Percentiles rank a stretch among this genome's conserved stretches.
These are phyloP conservation scores for Picea sitchensis DNA, from an alignment of 75 land plant species.

Conservation along the genomic window DNA sequence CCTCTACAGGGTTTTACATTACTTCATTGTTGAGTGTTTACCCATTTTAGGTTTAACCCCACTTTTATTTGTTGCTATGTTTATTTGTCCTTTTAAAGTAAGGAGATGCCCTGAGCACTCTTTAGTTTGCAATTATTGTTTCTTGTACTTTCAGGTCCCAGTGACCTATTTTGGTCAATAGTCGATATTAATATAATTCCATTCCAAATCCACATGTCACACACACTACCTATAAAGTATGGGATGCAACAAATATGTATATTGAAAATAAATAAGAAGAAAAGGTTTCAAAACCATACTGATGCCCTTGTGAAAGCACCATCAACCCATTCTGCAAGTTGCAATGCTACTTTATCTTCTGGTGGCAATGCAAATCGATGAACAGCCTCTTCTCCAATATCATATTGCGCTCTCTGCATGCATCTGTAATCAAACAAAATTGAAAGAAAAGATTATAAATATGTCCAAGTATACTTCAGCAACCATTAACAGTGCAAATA, in stretches of 20 bases:
- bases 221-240: not conserved
- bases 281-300: conserved; percentile 36
- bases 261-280: not conserved
- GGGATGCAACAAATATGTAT: not conserved
- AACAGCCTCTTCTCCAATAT: conserved; percentile 91
- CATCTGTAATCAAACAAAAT: conserved; percentile 53
- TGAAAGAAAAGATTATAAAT: not conserved
- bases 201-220: not conserved
- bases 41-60: no score
- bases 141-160: no score
- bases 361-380: conserved; percentile 82
- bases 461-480: not conserved
- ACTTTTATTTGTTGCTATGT: no score
- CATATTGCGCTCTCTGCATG: conserved; percentile 91
- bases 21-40: no score
- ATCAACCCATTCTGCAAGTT: conserved; percentile 94
- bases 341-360: conserved; percentile 87
- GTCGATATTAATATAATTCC: no score
- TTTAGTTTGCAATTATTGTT: no score
- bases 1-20: no score
- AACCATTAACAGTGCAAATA: not conserved
- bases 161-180: no score
- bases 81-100: no score
- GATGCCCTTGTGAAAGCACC: conserved; percentile 66
- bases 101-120: no score